Evolutionary conservation across 495 filamentous ascomycete genomes (phyloP).

Genomic region (Penicillium dipodomyicola): DNA sequence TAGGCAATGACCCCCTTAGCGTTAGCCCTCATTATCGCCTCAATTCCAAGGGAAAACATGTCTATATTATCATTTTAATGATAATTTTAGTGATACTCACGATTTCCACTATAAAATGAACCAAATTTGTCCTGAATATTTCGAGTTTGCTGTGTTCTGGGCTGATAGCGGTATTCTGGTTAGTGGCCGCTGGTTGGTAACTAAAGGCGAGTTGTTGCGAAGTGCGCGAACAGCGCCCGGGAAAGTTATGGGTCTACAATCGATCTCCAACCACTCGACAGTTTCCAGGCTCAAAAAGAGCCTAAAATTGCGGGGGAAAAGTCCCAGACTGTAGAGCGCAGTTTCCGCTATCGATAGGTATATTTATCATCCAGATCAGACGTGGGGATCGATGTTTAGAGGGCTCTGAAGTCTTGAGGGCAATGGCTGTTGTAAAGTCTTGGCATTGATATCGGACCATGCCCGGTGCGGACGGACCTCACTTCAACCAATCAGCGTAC

Average conservation of each 20-base stretch:
- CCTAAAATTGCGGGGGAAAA: not conserved
- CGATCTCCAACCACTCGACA: not conserved
- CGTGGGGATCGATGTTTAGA: not conserved
- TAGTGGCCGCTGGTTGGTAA: not conserved
- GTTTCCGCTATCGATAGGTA: not conserved
- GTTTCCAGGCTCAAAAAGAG: not conserved
- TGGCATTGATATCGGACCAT: not conserved
- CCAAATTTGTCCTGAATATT: not conserved
- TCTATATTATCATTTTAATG: not conserved
- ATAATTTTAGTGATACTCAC: not conserved
- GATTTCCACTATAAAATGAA: not conserved
- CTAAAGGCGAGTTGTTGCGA: not conserved
- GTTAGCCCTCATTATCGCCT: not conserved
- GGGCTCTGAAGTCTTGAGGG: not conserved
- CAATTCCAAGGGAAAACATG: not conserved
- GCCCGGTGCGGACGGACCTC: not conserved
- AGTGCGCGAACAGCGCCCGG: not conserved
- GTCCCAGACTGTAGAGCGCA: not conserved
- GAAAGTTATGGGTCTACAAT: not conserved
- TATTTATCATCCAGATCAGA: not conserved
- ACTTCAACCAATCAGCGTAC: not conserved
- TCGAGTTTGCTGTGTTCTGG: not conserved
- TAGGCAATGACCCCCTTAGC: not conserved
- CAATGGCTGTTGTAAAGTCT: not conserved
- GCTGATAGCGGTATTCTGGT: not conserved